These are phyloP conservation scores for Aspergillus proliferans DNA, from an alignment of 2,329 filamentous ascomycete species.

Conservation along the genomic window DNA sequence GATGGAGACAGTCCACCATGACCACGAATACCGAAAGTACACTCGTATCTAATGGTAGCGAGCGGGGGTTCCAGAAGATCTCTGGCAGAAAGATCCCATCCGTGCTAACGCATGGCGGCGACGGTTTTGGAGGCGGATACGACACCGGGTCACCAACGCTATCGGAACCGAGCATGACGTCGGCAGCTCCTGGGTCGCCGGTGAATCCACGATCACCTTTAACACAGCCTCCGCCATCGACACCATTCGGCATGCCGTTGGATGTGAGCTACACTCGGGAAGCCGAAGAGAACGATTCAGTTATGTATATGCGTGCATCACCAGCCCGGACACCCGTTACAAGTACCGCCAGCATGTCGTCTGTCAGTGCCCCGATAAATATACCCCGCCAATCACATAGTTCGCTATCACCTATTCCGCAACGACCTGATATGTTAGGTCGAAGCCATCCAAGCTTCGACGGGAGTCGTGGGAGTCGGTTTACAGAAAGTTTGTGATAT, in stretches of 20 bases:
- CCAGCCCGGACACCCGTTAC: slow-evolving; percentile 40
- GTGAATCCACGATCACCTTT: slow-evolving; percentile 15
- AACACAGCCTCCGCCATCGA: slow-evolving; percentile 22
- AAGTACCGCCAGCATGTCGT: slow-evolving; percentile 21
- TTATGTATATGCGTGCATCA: slow-evolving; percentile 36
- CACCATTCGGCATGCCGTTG: slow-evolving; percentile 24
- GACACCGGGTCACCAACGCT: slow-evolving; percentile 26
- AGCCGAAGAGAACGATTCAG: slow-evolving; percentile 19
- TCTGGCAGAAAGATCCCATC: slow-evolving; percentile 44
- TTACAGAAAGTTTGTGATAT: slow-evolving; percentile 32
- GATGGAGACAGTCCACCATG: slow-evolving; percentile 34
- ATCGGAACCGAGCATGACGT: slow-evolving; percentile 17
- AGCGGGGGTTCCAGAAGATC: slow-evolving; percentile 46
- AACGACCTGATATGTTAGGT: slow-evolving; percentile 35
- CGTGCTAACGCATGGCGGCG: slow-evolving; percentile 41
- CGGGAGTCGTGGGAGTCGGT: slow-evolving; percentile 42
- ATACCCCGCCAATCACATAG: slow-evolving; percentile 13
- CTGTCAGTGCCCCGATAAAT: not conserved
- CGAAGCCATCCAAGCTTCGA: slow-evolving; percentile 38
- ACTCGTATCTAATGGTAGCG: slow-evolving; percentile 30
- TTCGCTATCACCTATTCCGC: slow-evolving; percentile 18
- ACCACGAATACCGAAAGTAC: slow-evolving; percentile 31
- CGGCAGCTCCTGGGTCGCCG: slow-evolving; percentile 19
- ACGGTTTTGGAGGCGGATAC: slow-evolving; percentile 38
- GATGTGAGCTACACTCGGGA: slow-evolving; percentile 28